These are phyloP conservation scores for Botrytis elliptica DNA, from an alignment of 2,329 filamentous ascomycete species.

Conservation along the genomic window DNA sequence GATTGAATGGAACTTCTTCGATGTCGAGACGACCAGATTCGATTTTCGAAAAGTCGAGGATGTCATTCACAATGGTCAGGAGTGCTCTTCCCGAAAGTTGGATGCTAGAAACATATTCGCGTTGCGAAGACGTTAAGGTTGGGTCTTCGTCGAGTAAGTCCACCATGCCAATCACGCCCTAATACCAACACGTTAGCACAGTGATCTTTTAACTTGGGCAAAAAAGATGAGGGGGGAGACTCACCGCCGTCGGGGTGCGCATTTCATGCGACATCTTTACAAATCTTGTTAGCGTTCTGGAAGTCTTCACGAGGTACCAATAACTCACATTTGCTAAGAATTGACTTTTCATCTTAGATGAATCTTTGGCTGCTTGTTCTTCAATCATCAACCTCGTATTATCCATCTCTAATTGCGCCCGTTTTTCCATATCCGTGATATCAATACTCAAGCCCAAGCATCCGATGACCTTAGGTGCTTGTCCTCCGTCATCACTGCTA, in stretches of 20 bases:
- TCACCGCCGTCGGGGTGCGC: constrained; percentile 33
- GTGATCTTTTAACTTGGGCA: neutral
- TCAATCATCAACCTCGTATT: constrained; percentile 30
- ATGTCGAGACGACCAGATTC: constrained; percentile 73
- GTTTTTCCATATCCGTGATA: constrained; percentile 32
- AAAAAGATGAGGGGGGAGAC: neutral
- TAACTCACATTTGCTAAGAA: constrained; percentile 33
- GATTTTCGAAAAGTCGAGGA: constrained; percentile 70
- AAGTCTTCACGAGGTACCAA: neutral
- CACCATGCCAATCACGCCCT: constrained; percentile 35
- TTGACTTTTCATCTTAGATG: constrained; percentile 32
- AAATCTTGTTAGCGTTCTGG: neutral
- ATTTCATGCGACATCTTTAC: constrained; percentile 34
- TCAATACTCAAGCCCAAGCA: constrained; percentile 33
- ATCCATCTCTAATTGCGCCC: constrained; percentile 29
- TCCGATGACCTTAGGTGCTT: constrained; percentile 29
- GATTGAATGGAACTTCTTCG: constrained; percentile 64
- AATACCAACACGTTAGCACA: constrained; percentile 5
- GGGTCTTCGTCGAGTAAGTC: constrained; percentile 32
- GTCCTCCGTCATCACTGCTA: constrained; percentile 25
- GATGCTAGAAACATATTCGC: constrained; percentile 32
- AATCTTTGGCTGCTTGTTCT: constrained; percentile 34
- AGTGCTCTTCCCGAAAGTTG: constrained; percentile 32
- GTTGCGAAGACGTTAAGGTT: constrained; percentile 28
- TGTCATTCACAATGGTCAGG: constrained; percentile 64